These are phyloP conservation scores for Fremontodendron californicum DNA, from an alignment of 345 rosid genomes.

Conservation along the genomic window DNA sequence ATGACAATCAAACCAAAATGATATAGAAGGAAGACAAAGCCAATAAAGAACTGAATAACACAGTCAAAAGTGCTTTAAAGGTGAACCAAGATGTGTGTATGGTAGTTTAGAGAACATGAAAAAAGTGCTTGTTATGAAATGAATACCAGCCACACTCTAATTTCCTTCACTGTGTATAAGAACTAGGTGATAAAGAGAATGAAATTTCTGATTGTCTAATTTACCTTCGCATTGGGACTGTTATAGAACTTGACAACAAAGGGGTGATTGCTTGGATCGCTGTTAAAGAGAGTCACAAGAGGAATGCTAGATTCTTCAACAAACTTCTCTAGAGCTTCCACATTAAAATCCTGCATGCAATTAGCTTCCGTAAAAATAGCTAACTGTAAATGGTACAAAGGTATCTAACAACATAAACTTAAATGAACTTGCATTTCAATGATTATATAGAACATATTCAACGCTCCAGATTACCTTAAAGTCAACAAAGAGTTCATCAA, in stretches of 20 bases:
- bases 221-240: conserved; percentile 68
- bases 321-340: conserved; percentile 75
- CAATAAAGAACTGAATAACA: neutral
- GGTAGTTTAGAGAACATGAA: neutral
- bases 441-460: neutral
- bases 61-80: neutral
- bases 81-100: neutral
- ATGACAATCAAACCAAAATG: neutral
- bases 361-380: neutral
- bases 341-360: conserved; percentile 63
- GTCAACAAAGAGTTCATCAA: conserved; percentile 83
- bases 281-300: conserved; percentile 60
- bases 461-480: conserved; percentile 45
- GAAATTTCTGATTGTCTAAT: neutral
- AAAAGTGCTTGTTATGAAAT: neutral
- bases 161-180: neutral
- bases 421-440: neutral
- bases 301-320: conserved; percentile 77
- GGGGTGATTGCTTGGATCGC: conserved; percentile 69
- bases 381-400: neutral
- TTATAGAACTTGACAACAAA: conserved; percentile 75
- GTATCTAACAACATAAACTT: neutral
- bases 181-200: neutral
- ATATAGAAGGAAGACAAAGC: neutral
- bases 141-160: neutral